These are phyloP conservation scores for Linnemannia elongata DNA, from an alignment of 192 early-diverging fungal species.

Conservation along the genomic window DNA sequence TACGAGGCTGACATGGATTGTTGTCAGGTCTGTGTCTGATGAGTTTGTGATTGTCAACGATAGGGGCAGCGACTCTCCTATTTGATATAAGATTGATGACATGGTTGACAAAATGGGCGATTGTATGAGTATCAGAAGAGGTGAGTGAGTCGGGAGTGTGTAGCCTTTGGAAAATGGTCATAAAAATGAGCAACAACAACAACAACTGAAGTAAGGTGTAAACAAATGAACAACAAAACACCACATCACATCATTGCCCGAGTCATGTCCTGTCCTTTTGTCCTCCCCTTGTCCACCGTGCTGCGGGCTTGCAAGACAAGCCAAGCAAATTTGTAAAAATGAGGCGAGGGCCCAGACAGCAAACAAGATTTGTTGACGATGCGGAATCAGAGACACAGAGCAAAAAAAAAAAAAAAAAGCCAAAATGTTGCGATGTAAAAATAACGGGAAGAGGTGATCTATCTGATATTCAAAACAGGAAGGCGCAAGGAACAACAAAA, in stretches of 20 bases:
- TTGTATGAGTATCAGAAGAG: no score
- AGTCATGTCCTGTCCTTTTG: background rate
- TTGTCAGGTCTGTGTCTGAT: conserved; percentile 32
- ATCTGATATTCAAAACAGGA: background rate
- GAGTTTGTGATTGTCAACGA: conserved; percentile 42
- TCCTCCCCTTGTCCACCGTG: background rate
- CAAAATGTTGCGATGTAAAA: background rate
- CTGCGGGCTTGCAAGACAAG: no score
- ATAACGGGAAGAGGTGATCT: background rate
- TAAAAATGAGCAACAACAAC: no score
- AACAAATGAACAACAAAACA: background rate
- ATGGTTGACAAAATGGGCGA: background rate
- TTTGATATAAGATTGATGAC: background rate
- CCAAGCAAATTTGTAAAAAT: background rate
- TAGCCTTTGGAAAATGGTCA: background rate
- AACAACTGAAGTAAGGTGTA: background rate
- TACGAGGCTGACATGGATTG: conserved; percentile 33
- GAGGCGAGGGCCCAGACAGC: background rate
- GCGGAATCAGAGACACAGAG: background rate
- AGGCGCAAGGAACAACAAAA: conserved; percentile 28
- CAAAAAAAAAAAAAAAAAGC: background rate
- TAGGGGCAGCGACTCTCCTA: conserved; percentile 42
- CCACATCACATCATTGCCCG: conserved; percentile 2
- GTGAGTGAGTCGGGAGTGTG: background rate
- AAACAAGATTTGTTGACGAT: background rate